Evolutionary conservation across 1,139 yeast genomes (phyloP), one percentile per base, ranked within the genome.

Genomic region (Sugiyamaella novakii): DNA sequence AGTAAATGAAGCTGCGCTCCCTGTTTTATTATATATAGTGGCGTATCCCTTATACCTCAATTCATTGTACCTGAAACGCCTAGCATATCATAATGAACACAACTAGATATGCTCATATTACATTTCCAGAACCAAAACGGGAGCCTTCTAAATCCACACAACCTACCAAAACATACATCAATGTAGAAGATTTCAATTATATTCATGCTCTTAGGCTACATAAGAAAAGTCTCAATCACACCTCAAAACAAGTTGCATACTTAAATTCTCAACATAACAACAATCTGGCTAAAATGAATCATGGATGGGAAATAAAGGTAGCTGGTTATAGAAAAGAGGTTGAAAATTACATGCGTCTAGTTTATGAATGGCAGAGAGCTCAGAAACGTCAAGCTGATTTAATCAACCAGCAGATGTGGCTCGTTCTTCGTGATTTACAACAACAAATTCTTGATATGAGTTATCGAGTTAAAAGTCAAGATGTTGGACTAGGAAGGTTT

Each of bases 291-390:
- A 36, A 29, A 21, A 18, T 43, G 30, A 36, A 35, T 7, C 35
- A 19, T 10, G 34, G 30, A 12, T 43, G 47, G 47, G 47, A 36
- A 12, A 19, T 14, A 15, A 15, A 31, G 12, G 31, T 43, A 4
- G 29, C 27, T 12, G 30, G 17, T 2, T 31, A 43, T 29, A 36
- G 47, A 11, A 29, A 30, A 19, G 42, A 43, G 3, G 42, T 43
- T 5, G 42, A 35, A 17, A 29, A 21, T 5, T 47, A 47, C 27
- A 35, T 47, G 37, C 7, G 43, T 3, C 30, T 27, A 17, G 10
- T 47, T 21, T 35, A 41, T 28, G 42, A 37, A 37, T 47, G 50
- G 50, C 50, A 47, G 34, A 17, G 34, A 10, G 5, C 18, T 22
- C 46, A 47, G 6, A 38, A 47, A 38, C 40, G 34, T 4, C 25